These are phyloP conservation scores for Fraxinus pennsylvanica DNA, from an alignment of 257 asterid genomes.

Conservation along the genomic window DNA sequence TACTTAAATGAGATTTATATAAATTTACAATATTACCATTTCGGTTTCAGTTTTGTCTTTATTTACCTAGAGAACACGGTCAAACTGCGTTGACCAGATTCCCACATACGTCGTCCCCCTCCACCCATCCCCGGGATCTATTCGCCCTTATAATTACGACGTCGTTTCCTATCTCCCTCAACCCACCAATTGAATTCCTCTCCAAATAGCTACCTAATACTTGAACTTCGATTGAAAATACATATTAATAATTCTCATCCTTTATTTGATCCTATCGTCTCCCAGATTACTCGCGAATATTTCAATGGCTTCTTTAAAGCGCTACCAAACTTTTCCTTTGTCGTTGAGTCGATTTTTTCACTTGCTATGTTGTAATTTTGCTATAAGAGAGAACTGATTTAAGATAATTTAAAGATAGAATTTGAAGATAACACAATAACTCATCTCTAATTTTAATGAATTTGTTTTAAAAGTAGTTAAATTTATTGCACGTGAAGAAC, in stretches of 20 bases:
- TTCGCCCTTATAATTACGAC: background rate
- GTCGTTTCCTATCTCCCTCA: slow-evolving; percentile 4
- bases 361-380: slow-evolving; percentile 34
- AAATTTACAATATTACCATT: slow-evolving; percentile 41
- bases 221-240: too few relatives aligned
- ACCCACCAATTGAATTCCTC: too few relatives aligned
- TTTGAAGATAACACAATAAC: background rate
- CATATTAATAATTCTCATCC: too few relatives aligned
- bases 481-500: background rate
- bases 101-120: slow-evolving; percentile 40
- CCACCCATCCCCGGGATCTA: background rate
- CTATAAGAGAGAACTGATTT: slow-evolving; percentile 33
- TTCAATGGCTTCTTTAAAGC: too few relatives aligned
- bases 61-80: slow-evolving; percentile 37
- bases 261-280: too few relatives aligned
- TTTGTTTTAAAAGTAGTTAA: background rate
- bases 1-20: background rate
- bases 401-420: background rate
- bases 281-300: too few relatives aligned
- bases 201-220: too few relatives aligned
- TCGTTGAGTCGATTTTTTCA: slow-evolving; percentile 1
- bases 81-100: slow-evolving; percentile 71
- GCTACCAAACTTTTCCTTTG: too few relatives aligned
- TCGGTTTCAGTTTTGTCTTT: slow-evolving; percentile 12
- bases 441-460: background rate